phyloP scores from a whole-genome alignment of 2,329 filamentous ascomycete genomes.

The Colletotrichum tofieldiae region DNA sequence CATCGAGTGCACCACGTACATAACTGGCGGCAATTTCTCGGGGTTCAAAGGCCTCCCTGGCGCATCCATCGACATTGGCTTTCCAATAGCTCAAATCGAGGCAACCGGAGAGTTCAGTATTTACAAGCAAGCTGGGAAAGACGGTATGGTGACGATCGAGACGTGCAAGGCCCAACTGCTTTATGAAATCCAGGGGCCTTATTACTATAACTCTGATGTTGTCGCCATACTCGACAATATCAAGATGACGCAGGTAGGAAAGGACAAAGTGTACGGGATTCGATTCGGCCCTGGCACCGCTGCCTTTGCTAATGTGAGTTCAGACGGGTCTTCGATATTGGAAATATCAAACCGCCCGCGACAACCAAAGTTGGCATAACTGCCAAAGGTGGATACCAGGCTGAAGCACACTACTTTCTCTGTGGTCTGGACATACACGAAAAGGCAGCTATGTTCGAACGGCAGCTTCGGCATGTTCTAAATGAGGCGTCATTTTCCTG shows the following conservation, averaged over 20 bases:
- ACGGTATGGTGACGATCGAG: conserved; percentile 54
- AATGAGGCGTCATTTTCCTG: conserved; percentile 54
- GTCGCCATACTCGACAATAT: conserved; percentile 56
- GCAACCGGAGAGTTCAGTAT: conserved; percentile 61
- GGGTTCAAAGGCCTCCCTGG: conserved; percentile 55
- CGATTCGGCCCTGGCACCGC: too few species aligned
- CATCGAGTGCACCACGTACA: conserved; percentile 67
- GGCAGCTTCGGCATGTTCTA: conserved; percentile 55
- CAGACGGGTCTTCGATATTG: conserved; percentile 44
- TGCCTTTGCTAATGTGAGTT: not conserved
- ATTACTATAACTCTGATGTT: conserved; percentile 62
- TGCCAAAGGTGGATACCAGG: conserved; percentile 61
- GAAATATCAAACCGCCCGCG: conserved; percentile 50
- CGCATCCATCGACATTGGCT: conserved; percentile 55
- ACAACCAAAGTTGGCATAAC: conserved; percentile 61
- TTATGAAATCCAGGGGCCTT: conserved; percentile 62
- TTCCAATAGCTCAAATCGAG: conserved; percentile 66
- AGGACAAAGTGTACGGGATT: conserved; percentile 45
- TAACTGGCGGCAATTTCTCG: conserved; percentile 67
- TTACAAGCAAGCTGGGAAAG: conserved; percentile 44
- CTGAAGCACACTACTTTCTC: conserved; percentile 61
- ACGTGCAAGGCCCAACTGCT: conserved; percentile 57
- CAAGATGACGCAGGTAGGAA: conserved; percentile 62
- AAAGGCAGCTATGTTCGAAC: conserved; percentile 61
- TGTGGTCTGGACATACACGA: conserved; percentile 60